These are phyloP conservation scores for Penicillium psychrofluorescens DNA, from an alignment of 495 filamentous ascomycete species.

Conservation along the genomic window DNA sequence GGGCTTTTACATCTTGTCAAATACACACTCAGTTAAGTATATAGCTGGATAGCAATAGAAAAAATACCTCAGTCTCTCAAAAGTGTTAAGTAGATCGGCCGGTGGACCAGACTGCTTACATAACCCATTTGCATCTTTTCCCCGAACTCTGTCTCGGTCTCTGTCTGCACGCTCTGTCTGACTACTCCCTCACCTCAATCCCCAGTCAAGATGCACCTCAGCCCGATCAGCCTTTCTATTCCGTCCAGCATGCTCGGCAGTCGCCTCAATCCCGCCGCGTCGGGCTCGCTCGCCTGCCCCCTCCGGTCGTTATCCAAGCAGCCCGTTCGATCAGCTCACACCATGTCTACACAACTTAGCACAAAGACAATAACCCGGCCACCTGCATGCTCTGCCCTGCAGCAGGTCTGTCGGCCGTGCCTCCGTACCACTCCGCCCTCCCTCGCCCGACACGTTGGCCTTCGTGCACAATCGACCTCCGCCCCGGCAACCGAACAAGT, in stretches of 20 bases:
- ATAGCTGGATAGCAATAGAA: too few species aligned
- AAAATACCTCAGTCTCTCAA: too few species aligned
- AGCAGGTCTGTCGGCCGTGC: conserved; percentile 13
- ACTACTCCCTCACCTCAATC: too few species aligned
- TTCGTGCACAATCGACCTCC: conserved; percentile 30
- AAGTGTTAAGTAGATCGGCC: too few species aligned
- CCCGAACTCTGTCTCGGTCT: too few species aligned
- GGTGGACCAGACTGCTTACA: too few species aligned
- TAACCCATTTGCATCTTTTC: too few species aligned
- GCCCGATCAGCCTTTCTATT: conserved; percentile 19
- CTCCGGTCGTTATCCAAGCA: conserved; percentile 5
- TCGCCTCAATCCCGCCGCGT: conserved; percentile 14
- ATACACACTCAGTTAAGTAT: too few species aligned
- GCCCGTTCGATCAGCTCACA: conserved; percentile 8
- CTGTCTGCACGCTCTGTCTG: too few species aligned
- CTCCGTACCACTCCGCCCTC: conserved; percentile 12
- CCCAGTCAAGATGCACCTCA: conserved; percentile 14
- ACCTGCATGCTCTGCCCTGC: conserved; percentile 5
- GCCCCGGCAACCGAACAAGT: conserved; percentile 18
- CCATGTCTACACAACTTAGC: conserved; percentile 11
- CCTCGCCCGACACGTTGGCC: conserved; percentile 24
- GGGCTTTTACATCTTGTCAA: too few species aligned
- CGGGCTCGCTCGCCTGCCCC: conserved; percentile 15
- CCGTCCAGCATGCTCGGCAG: conserved; percentile 22
- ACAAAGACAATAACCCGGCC: conserved; percentile 9